Conservation (phyloP, 345 rosid genomes). For the Carallia pectinifolia region DNA sequence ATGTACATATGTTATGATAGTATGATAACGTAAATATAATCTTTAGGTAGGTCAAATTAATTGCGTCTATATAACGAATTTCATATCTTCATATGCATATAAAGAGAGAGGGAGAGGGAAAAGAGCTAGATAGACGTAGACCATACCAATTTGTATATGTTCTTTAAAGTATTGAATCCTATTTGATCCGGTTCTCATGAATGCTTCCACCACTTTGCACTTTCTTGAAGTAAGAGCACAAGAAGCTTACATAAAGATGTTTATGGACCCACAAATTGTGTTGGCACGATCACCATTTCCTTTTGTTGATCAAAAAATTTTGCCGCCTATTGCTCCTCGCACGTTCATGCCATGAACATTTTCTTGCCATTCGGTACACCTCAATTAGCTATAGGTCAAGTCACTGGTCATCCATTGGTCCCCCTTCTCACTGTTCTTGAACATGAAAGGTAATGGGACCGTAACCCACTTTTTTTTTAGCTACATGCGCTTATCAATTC, state of each 20-base stretch:
- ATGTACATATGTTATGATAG: no score
- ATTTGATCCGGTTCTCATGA: not conserved
- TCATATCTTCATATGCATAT: no score
- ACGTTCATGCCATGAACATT: not conserved
- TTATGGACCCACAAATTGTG: constrained; percentile 6
- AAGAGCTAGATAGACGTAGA: no score
- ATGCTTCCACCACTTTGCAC: not conserved
- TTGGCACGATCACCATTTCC: not conserved
- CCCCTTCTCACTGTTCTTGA: not conserved
- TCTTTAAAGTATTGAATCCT: no score
- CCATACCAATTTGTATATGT: no score
- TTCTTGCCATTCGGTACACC: not conserved
- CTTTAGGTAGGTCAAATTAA: no score
- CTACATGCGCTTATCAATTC: not conserved
- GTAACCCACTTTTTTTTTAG: not conserved
- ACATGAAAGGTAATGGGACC: constrained; percentile 1
- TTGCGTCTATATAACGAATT: no score
- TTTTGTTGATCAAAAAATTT: not conserved
- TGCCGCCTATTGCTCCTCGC: constrained; percentile 33
- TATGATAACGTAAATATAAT: no score
- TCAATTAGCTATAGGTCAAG: not conserved
- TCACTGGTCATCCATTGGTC: not conserved
- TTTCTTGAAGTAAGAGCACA: constrained; percentile 14
- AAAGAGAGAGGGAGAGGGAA: no score
- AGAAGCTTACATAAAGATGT: not conserved